Base-by-base conservation (phyloP, 768 basidiomycete species). In the Boletus edulis region DNA sequence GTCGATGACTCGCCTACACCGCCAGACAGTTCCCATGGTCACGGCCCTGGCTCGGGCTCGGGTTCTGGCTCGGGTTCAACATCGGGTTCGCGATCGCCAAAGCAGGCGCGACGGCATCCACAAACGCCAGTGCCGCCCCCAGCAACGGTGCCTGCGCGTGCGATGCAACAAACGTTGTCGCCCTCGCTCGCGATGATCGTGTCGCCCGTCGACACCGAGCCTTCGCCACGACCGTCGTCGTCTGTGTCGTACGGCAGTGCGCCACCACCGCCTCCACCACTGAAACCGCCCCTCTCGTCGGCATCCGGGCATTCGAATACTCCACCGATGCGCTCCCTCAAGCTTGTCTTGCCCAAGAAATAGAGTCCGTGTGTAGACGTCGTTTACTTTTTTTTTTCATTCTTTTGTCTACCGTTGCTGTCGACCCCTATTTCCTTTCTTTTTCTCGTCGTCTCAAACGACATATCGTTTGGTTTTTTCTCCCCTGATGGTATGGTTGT, bases 181-280 rank as follows among this genome's bases (percentile, higher is more conserved):
- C 70, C 70, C 13, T 71, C 70, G 8, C 66, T 71, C 9, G 70
- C 70, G 11, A 71, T 73, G 70, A 71, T 71, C 39, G 70, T 71
- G 29, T 71, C 70, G 24, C 70, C 70, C 6, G 60, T 71, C 24
- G 70, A 71, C 39, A 60, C 70, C 0, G 70, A 73, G 37, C 70
- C 69, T 1, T 71, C 70, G 20, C 65, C 70, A 27, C 69, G 71
- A n/a, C 56, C 62, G 1, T 56, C 65, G n/a, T 60, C 71, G 22
- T 67, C 71, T 3, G 57, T 66, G 22, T 34, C 67, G 10, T 72
- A 49, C 20, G 53, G 47, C 18, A 53, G 44, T 37, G 56, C 56
- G 3, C 55, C 58, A 4, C 45, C 46, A 1, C 18, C 51, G 2
- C 65, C 52, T 1, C 61, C 68, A 4, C 62, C 57, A 51, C 41